These are phyloP conservation scores for Entomortierella chlamydospora DNA, from an alignment of 192 early-diverging fungal species.

Conservation along the genomic window DNA sequence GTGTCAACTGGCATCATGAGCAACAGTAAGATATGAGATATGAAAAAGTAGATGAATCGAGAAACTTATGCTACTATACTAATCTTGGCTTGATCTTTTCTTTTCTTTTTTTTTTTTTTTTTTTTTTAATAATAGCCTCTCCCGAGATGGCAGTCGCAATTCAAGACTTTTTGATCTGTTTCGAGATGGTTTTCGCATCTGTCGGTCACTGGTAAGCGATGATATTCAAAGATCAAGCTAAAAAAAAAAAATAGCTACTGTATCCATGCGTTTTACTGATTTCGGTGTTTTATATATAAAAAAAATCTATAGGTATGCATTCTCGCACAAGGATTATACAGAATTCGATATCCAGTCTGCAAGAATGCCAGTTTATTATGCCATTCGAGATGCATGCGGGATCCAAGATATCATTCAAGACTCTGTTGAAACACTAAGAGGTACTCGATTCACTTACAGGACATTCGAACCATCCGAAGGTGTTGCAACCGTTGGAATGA, in stretches of 20 bases:
- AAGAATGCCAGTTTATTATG: constrained; percentile 80
- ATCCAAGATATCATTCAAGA: constrained; percentile 88
- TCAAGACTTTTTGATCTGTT: constrained; percentile 91
- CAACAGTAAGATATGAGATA: constrained; percentile 62
- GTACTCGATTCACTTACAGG: constrained; percentile 80
- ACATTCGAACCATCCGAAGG: constrained; percentile 80
- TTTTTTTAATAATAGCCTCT: constrained; percentile 41
- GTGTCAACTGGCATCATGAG: constrained; percentile 79
- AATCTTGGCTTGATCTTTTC: constrained; percentile 1
- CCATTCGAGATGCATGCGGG: constrained; percentile 84
- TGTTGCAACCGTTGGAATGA: constrained; percentile 63
- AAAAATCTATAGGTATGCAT: constrained; percentile 61
- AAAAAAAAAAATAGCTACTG: too few relatives aligned
- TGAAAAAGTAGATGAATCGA: too few relatives aligned
- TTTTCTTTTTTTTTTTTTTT: constrained; percentile 6
- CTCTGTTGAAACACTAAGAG: constrained; percentile 79
- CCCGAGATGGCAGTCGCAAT: constrained; percentile 68
- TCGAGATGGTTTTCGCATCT: constrained; percentile 89
- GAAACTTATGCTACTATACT: too few relatives aligned
- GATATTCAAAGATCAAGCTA: too few relatives aligned
- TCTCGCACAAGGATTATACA: constrained; percentile 83
- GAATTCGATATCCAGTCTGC: constrained; percentile 73
- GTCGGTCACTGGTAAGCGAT: constrained; percentile 75
- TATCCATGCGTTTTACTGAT: too few relatives aligned
- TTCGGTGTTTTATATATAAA: too few relatives aligned